Base-by-base conservation (phyloP, 257 asterid genomes). In the Salvia hispanica region DNA sequence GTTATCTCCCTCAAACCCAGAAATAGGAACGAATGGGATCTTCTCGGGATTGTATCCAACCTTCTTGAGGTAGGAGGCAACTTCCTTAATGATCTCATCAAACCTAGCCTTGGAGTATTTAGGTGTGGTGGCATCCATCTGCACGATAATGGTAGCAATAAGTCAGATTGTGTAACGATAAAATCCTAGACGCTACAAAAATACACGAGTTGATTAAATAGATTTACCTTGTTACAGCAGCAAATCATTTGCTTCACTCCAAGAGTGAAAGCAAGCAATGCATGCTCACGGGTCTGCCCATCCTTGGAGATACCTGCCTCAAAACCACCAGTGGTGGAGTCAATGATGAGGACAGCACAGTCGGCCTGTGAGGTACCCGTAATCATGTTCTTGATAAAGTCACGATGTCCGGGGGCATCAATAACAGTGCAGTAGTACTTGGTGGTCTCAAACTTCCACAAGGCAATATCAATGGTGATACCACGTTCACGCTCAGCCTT, bases 291-390 rank as follows among this genome's bases (percentile, higher is more conserved):
- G 62, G 96, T 88, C 88, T 88, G 96, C 6, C 96, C 94, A 50
- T 86, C 96, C 91, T 88, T 88, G 18, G 94, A 88, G 37, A 88
- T 88, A 82, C 96, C 96, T 71, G 96, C 96, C 70, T 88, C 96
- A 37, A 88, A 88, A 75, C 96, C 96, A 76, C 96, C 96, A 84
- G 91, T 86, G 58, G 96, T 88, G 58, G 96, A 88, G 71, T 88
- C 96, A 3, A 88, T 86, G 73, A 88, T 88, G 9, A 88, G 88
- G 25, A 86, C 91, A 39, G 95, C 95, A 74, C 72, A 67, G 33
- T 67, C 72, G 13, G 72, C 72, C 72, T 67, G 72, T 40, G 72
- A 67, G 21, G 72, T 67, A 5, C 72, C 72, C 5, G 72, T 67
- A 3, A 67, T 67, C 72, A 67, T 67, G 61, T 58, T 60, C 60